Base-by-base conservation (phyloP, 129 eudicot genomes). In the Centella asiatica region DNA sequence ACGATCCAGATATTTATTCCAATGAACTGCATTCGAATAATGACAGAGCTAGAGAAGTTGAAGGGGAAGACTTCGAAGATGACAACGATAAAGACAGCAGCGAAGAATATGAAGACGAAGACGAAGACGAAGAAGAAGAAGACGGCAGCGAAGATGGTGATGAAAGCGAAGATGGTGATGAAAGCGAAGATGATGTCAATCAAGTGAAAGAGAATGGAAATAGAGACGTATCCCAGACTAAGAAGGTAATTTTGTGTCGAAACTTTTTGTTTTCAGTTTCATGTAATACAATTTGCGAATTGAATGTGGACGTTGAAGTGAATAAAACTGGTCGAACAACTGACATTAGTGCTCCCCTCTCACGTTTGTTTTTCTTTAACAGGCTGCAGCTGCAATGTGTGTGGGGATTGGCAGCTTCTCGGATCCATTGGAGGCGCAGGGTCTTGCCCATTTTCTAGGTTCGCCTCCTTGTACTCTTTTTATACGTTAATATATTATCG, bases 371-470 rank as follows among this genome's bases (percentile, higher is more conserved):
- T 53, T 29, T 66, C 29, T 58, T 53, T 29, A 36, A 60, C 78
- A 93, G 99, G 99, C 96, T 11, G 99, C 99, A 0, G 96, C 96
- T 29, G 99, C 99, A 64, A 75, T 93, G 94, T 85, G 95, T 42
- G 96, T 93, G 20, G 92, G 95, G 57, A 85, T 85, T 85, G 99
- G 99, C 60, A 87, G 96, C 75, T 82, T 93, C 64, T 71, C 82
- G 40, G 99, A 93, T 80, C 99, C 99, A 37, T 55, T 75, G 44
- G 96, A 87, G 68, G 99, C 96, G 15, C 99, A 93, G 92, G 99
- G 99, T 27, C 89, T 93, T 54, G 95, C 99, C 10, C 99, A 93
- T 66, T 93, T 93, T 70, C 71, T 93, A 82, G 99, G 99, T 93
- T 42, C 50, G 62, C 0, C 25, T 31, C 4, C 27, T 56, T 55